Evolutionary conservation across 495 filamentous ascomycete species (phyloP), one percentile per base, ranked within the genome.

Genomic region (Lasiosphaeria hispida): DNA sequence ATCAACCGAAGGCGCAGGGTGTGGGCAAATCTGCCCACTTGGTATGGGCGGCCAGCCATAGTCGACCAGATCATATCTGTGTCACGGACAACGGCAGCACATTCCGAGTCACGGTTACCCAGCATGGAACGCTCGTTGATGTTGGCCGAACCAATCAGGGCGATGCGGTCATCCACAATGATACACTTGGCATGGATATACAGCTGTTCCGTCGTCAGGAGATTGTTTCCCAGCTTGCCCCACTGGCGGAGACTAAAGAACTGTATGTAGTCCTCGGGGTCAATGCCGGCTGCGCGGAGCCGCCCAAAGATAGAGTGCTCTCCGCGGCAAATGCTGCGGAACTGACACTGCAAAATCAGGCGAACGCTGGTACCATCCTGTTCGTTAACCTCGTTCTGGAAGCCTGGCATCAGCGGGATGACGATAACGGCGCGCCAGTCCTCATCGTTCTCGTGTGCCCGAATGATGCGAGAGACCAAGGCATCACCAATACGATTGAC

Each of bases 131-230:
- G 88, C 69, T 99, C 94, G 66, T 99, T 99, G 77, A 99, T 99
- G 68, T 99, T 99, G 30, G 94, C 95, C 39, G 92, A 97, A 14
- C 94, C 94, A 65, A 99, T 99, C 54, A 99, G 87, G 18, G 87
- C 93, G 62, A 92, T 84, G 35, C 92, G 83, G 65, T 99, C 94
- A 71, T 99, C 94, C 4, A 96, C 94, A 55, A 99, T 82, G 83
- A 97, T 97, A 63, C 87, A 91, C 67, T 99, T 99, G 44, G 94
- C 94, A 63, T 99, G 94, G 45, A 99, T 97, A 63, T 99, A 99
- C 3, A 99, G 82, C 73, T 97, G 94, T 69, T 99, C 94, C 10
- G 94, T 97, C 11, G 94, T 90, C 35, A 99, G 72, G 49, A 84
- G 85, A 40, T 86, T 80, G 14, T 89, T 87, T 14, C 92, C 91